Conservation (phyloP, 140 eudicot species). For the Anethum foeniculum region DNA sequence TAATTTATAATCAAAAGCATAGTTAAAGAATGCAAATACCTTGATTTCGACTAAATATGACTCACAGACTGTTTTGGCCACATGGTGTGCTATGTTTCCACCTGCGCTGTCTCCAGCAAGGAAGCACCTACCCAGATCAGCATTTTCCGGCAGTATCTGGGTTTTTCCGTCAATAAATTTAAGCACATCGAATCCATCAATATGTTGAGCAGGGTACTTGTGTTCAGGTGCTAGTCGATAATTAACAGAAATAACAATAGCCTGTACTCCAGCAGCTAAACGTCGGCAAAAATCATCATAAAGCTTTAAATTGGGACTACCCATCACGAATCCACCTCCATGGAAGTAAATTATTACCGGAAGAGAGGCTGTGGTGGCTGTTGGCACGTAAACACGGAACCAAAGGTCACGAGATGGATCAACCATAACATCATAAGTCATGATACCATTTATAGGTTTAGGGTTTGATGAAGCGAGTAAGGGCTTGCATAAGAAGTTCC, state of each 20-base stretch:
- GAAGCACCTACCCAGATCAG: background rate
- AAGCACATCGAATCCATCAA: constrained; percentile 31
- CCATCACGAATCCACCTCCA: constrained; percentile 18
- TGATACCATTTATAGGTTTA: constrained; percentile 25
- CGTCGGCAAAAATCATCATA: constrained; percentile 16
- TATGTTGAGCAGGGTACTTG: constrained; percentile 35
- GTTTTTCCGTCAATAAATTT: constrained; percentile 7
- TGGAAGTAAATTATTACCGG: constrained; percentile 31
- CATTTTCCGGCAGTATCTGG: constrained; percentile 10
- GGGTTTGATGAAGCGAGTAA: constrained; percentile 12
- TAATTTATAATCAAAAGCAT: background rate
- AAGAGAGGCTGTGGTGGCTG: constrained; percentile 9
- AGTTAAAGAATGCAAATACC: background rate
- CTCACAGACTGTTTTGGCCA: background rate
- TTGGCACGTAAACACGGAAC: constrained; percentile 43
- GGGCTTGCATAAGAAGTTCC: constrained; percentile 17
- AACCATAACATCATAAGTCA: constrained; percentile 35
- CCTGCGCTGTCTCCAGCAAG: constrained; percentile 12
- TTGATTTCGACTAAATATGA: background rate
- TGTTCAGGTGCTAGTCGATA: constrained; percentile 42
- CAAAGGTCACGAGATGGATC: constrained; percentile 34
- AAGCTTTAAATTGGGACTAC: background rate
- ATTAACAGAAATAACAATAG: constrained; percentile 26
- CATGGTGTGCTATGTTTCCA: constrained; percentile 8
- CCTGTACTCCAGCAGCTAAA: constrained; percentile 11